Conservation (phyloP, 2,329 filamentous ascomycete genomes). For the Aspergillus awamori region DNA sequence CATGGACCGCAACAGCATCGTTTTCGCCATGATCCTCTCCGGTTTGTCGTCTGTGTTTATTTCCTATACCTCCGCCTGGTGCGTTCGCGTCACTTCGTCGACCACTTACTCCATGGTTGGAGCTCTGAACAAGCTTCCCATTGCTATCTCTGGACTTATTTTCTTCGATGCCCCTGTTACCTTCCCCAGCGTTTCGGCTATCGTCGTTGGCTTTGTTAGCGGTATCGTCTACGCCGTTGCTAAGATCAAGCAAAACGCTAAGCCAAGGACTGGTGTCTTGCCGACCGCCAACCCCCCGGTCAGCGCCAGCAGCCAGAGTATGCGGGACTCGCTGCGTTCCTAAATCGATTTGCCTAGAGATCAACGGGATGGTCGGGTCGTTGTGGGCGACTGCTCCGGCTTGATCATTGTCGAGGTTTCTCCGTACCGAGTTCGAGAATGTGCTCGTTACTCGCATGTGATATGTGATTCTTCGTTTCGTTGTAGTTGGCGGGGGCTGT, state of each 20-base stretch:
- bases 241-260: conserved; percentile 76
- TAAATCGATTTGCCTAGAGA: conserved; percentile 37
- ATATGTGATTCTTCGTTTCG: conserved; percentile 34
- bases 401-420: neutral
- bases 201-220: conserved; percentile 85
- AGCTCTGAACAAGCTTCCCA: conserved; percentile 95
- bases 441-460: conserved; percentile 27
- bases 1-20: conserved; percentile 76
- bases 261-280: conserved; percentile 67
- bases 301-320: conserved; percentile 90
- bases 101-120: conserved; percentile 99
- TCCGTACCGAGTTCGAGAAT: neutral
- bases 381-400: neutral
- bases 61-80: conserved; percentile 99
- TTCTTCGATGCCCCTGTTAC: conserved; percentile 97
- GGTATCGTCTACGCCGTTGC: conserved; percentile 88
- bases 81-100: conserved; percentile 93
- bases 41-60: conserved; percentile 94
- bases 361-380: neutral
- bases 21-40: conserved; percentile 90
- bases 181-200: conserved; percentile 87
- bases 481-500: conserved; percentile 23
- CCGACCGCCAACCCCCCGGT: conserved; percentile 70
- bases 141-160: conserved; percentile 85
- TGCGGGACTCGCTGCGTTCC: conserved; percentile 79